Percentiles rank a stretch among this genome's conserved stretches.
These are phyloP conservation scores for Xylaria arbuscula DNA, from an alignment of 2,329 filamentous ascomycete species.

Conservation along the genomic window DNA sequence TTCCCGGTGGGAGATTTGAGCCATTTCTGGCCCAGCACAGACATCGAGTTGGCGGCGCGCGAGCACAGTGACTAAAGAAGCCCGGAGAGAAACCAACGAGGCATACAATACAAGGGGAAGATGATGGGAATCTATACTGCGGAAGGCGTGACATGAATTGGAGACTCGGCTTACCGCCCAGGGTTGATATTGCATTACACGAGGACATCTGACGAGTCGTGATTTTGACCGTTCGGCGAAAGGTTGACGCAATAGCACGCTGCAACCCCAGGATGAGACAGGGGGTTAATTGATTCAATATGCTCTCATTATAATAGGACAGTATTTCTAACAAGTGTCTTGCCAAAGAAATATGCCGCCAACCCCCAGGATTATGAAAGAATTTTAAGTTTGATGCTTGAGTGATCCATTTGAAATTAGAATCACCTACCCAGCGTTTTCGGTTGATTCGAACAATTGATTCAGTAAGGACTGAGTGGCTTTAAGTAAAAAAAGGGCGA, in stretches of 20 bases:
- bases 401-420: too few relatives aligned
- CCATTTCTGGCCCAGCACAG: slow-evolving; percentile 58
- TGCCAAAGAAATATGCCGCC: too few relatives aligned
- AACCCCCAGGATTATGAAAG: too few relatives aligned
- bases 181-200: neutral
- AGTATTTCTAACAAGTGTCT: too few relatives aligned
- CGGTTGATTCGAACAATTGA: too few relatives aligned
- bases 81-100: neutral
- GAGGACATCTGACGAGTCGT: neutral
- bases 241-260: neutral
- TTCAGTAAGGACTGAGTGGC: too few relatives aligned
- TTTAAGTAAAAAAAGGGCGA: too few relatives aligned
- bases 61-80: slow-evolving; percentile 37
- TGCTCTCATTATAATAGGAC: too few relatives aligned
- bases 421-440: too few relatives aligned
- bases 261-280: neutral
- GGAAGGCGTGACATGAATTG: neutral
- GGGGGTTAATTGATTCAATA: too few relatives aligned
- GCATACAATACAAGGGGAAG: neutral
- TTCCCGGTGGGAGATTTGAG: slow-evolving; percentile 64
- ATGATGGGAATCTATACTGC: neutral
- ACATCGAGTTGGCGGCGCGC: slow-evolving; percentile 47
- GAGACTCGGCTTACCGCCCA: neutral
- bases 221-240: neutral
- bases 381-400: too few relatives aligned